These are phyloP conservation scores for Penicillium sp. DNA, from an alignment of 2,329 filamentous ascomycete genomes.

Conservation along the genomic window DNA sequence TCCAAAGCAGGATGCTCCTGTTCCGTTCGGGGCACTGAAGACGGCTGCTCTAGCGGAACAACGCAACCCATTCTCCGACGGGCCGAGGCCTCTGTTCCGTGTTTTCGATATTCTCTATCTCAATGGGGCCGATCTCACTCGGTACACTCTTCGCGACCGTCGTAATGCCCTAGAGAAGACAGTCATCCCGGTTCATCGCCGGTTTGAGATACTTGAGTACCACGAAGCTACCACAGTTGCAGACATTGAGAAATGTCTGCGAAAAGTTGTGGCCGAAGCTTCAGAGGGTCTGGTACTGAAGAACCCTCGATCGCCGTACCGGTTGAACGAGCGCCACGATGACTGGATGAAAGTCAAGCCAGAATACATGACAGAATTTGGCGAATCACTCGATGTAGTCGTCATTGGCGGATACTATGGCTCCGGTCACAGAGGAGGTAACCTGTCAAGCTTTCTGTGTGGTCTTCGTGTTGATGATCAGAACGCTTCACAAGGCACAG, in stretches of 20 bases:
- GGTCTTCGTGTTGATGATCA: conserved; percentile 75
- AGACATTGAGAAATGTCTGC: conserved; percentile 76
- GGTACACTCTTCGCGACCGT: conserved; percentile 80
- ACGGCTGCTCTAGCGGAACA: conserved; percentile 82
- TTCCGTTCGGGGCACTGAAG: conserved; percentile 91
- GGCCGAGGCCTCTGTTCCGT: conserved; percentile 74
- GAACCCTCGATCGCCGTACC: conserved; percentile 84
- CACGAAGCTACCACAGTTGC: conserved; percentile 65
- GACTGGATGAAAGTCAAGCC: conserved; percentile 99
- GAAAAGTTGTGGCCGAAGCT: conserved; percentile 80
- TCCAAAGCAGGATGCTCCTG: conserved; percentile 76
- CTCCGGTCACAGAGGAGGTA: conserved; percentile 79
- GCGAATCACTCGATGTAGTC: conserved; percentile 86
- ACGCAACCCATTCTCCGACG: conserved; percentile 66
- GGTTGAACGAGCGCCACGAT: conserved; percentile 84
- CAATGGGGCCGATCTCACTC: conserved; percentile 77
- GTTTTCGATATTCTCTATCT: conserved; percentile 91
- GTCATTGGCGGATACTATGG: conserved; percentile 93
- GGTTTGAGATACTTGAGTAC: conserved; percentile 81
- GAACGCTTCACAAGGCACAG: conserved; percentile 56
- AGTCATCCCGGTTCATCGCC: conserved; percentile 69
- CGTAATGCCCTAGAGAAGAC: conserved; percentile 71
- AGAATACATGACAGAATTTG: conserved; percentile 96
- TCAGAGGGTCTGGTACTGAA: conserved; percentile 93
- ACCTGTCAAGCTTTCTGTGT: conserved; percentile 84